Evolutionary conservation across 1,139 yeast genomes (phyloP), one percentile per base, ranked within the genome.

Genomic region (Geotrichum australiense): DNA sequence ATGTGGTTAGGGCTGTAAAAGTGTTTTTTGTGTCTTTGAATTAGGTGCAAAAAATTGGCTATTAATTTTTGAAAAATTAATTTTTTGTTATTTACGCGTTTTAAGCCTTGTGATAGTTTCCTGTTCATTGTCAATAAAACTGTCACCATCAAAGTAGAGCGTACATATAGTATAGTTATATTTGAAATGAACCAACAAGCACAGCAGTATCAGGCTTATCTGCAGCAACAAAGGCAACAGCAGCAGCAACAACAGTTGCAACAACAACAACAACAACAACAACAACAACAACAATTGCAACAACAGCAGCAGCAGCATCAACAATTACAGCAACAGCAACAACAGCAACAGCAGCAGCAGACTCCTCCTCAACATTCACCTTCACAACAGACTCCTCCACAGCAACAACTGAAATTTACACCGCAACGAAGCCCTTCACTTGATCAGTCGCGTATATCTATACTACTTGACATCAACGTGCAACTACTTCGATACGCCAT

Each of bases 401-500:
- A 27, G 24, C 41, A 19, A 33, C 31, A 19, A 23, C 29, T 33
- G 29, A 36, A 25, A 23, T 18, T 11, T 10, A 11, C 37, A 5
- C 40, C 33, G 12, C 38, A 28, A 12, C 31, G 37, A 12, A 39
- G 39, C 25, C 12, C 30, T 4, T 55, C 50, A n/a, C 30, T 50
- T 2, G 61, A 54, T 21, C 49, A 48, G 18, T 49, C 50, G 28
- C 53, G 62, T 11, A 50, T 56, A 6, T 28, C 53, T 25, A 36
- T 57, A 33, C 41, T 62, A 28, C 50, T 62, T 16, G 56, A 58
- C 15, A 57, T 62, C 45, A 62, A 62, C 50, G 51, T 52, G 32
- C 65, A 62, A 42, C 57, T 62, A 12, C 40, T 62, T 12, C 48
- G 52, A 22, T 48, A 48, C 26, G 57, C 61, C 5, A 46, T 55